Conservation (phyloP, 139 green algal species). For the Coccomyxa sp. region DNA sequence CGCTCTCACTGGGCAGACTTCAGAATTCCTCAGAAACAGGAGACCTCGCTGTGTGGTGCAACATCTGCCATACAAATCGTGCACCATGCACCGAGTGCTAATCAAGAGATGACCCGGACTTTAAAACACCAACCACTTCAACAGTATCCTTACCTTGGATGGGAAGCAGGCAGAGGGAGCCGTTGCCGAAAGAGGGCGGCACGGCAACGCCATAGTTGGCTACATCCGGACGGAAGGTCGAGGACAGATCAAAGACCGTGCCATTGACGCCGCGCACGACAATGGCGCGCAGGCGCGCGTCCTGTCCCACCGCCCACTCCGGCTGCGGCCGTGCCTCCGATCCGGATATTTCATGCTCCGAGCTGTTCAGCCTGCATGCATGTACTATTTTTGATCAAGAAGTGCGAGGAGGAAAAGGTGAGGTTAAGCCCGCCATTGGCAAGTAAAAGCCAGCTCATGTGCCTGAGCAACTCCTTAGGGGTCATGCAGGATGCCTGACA, state of each 20-base stretch:
- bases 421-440: not conserved
- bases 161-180: slow-evolving; percentile 17
- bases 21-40: too few species aligned
- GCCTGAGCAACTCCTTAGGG: not conserved
- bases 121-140: too few species aligned
- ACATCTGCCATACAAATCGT: too few species aligned
- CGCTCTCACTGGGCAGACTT: too few species aligned
- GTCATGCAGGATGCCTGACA: too few species aligned
- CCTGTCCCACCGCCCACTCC: not conserved
- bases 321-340: too few species aligned
- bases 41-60: too few species aligned
- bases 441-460: not conserved
- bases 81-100: too few species aligned
- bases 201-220: slow-evolving; percentile 18
- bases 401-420: not conserved
- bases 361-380: too few species aligned
- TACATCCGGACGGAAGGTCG: slow-evolving; percentile 18
- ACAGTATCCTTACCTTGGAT: not conserved
- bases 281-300: not conserved
- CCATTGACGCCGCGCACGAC: not conserved
- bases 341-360: too few species aligned
- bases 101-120: too few species aligned
- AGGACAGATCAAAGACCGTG: slow-evolving; percentile 21
- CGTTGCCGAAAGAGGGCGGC: not conserved
- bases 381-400: not conserved